Evolutionary conservation across 225 moss, liverwort and hornwort genomes (phyloP).

Genomic region (Neckera pumila): DNA sequence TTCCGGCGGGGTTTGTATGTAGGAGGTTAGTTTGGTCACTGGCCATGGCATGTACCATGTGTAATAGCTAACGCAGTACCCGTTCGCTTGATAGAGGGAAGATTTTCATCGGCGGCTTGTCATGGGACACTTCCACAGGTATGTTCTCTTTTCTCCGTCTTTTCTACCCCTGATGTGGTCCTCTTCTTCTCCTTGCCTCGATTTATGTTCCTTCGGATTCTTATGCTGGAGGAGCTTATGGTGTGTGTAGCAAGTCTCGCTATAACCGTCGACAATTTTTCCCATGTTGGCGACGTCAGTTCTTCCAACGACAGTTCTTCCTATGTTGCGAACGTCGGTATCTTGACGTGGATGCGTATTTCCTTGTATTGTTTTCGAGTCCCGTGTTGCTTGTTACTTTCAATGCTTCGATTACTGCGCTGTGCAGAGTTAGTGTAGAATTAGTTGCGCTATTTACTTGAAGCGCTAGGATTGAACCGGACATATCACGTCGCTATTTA

Average conservation of each 20-base stretch:
- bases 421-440: background rate
- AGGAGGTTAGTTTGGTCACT: slow-evolving; percentile 76
- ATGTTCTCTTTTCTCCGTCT: background rate
- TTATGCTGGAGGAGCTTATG: background rate
- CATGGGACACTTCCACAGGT: slow-evolving; percentile 99
- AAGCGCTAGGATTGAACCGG: background rate
- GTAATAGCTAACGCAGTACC: slow-evolving; percentile 84
- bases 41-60: slow-evolving; percentile 33
- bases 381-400: background rate
- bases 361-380: background rate
- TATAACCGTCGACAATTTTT: background rate
- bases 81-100: slow-evolving; percentile 99
- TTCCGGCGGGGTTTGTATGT: slow-evolving; percentile 75
- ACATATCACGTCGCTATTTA: background rate
- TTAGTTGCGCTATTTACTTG: background rate
- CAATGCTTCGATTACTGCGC: background rate
- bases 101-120: slow-evolving; percentile 99
- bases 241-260: background rate
- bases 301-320: background rate
- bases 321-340: background rate
- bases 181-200: background rate
- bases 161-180: too few relatives aligned
- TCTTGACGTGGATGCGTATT: background rate
- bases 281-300: background rate
- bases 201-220: background rate